Evolutionary conservation across 495 filamentous ascomycete species (phyloP).

Genomic region (Aspergillus nanangensis): DNA sequence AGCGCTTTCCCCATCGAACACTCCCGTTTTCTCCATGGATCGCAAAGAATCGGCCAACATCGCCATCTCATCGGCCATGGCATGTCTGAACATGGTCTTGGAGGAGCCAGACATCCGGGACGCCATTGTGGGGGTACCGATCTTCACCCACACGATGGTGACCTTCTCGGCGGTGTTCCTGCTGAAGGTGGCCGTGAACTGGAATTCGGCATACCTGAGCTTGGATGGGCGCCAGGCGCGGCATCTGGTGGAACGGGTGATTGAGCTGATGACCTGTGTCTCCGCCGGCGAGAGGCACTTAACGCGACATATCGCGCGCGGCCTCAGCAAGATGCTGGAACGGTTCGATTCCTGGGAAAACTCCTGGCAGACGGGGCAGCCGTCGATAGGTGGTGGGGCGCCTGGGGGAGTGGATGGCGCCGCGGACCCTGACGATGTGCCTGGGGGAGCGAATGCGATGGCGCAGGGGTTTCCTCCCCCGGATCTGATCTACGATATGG

Average conservation of each 20-base stretch:
- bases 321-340: constrained; percentile 49
- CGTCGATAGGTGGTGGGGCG: constrained; percentile 7
- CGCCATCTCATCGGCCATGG: constrained; percentile 53
- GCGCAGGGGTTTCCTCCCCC: constrained; percentile 45
- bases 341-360: constrained; percentile 44
- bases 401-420: neutral
- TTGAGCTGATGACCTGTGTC: constrained; percentile 48
- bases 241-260: constrained; percentile 43
- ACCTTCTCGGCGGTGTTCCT: constrained; percentile 55
- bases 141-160: constrained; percentile 61
- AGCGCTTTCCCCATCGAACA: constrained; percentile 44
- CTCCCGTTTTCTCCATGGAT: constrained; percentile 48
- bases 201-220: constrained; percentile 47
- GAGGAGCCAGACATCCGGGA: constrained; percentile 53
- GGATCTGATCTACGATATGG: constrained; percentile 46
- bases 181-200: constrained; percentile 52
- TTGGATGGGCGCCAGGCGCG: constrained; percentile 42
- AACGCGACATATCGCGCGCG: constrained; percentile 49
- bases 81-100: constrained; percentile 50
- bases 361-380: constrained; percentile 22
- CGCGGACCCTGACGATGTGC: constrained; percentile 18
- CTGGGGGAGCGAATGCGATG: constrained; percentile 43
- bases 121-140: constrained; percentile 56
- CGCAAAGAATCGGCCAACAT: constrained; percentile 52
- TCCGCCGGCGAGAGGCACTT: constrained; percentile 49